phyloP scores from a whole-genome alignment of 495 filamentous ascomycete genomes.

The Astrothelium macrocarpum region DNA sequence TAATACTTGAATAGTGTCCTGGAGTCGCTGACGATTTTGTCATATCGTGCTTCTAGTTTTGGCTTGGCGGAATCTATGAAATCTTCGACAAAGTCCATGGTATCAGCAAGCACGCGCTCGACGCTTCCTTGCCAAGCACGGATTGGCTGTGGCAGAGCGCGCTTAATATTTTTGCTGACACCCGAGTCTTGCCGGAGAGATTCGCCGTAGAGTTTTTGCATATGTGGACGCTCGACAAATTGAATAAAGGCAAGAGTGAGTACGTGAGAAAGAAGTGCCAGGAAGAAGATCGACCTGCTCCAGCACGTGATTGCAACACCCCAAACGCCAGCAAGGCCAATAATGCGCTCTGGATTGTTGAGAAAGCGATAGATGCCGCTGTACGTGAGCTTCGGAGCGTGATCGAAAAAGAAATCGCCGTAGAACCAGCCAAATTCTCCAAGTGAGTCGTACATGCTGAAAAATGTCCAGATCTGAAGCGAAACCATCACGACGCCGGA shows the following conservation, averaged over 20 bases:
- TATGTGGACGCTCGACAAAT: slow-evolving; percentile 90
- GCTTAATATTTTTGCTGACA: slow-evolving; percentile 78
- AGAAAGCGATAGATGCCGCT: slow-evolving; percentile 95
- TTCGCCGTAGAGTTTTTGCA: slow-evolving; percentile 93
- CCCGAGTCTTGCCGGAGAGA: slow-evolving; percentile 79
- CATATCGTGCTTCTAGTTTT: slow-evolving; percentile 77
- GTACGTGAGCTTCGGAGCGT: slow-evolving; percentile 79
- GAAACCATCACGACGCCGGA: slow-evolving; percentile 70
- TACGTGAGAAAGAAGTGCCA: slow-evolving; percentile 78
- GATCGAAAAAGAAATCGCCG: slow-evolving; percentile 94
- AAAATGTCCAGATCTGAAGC: slow-evolving; percentile 84
- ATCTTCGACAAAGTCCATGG: slow-evolving; percentile 81
- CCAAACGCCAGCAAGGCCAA: slow-evolving; percentile 94
- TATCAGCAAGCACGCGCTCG: slow-evolving; percentile 76
- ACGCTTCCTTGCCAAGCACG: slow-evolving; percentile 70
- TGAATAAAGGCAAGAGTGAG: slow-evolving; percentile 82
- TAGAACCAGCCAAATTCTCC: slow-evolving; percentile 99
- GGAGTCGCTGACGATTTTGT: slow-evolving; percentile 79
- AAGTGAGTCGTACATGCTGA: slow-evolving; percentile 91
- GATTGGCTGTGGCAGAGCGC: slow-evolving; percentile 75
- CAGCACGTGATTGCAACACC: slow-evolving; percentile 86
- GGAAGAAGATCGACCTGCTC: slow-evolving; percentile 69
- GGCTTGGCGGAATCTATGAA: slow-evolving; percentile 80
- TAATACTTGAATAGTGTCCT: slow-evolving; percentile 80
- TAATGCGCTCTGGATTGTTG: slow-evolving; percentile 91